Base-by-base conservation (phyloP, 176 grass and related monocot species). In the Olyra latifolia region DNA sequence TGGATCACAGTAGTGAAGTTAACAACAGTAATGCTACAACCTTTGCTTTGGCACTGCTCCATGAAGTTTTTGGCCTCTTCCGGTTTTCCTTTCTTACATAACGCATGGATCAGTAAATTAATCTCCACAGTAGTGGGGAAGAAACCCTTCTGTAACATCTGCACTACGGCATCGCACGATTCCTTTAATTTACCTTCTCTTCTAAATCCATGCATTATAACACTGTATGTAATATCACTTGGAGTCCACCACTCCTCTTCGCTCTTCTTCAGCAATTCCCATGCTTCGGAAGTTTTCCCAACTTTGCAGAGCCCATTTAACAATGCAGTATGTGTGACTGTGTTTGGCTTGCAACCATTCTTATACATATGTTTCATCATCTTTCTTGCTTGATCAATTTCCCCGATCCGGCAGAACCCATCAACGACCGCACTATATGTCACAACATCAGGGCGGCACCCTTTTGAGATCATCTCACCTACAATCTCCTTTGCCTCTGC, bases 1-100 rank as follows among this genome's bases (percentile, higher is more conserved):
- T 98, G 88, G 69, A 98, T 98, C 65, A 95, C 86, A 67, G 95
- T 95, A 29, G 95, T 98, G 60, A 98, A 98, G 82, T 93, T 98
- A 35, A 98, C 81, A 69, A 98, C 95, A 91, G 91, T 98, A 78
- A 98, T 89, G 20, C 81, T 54, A 62, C 92, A 93, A 19, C 92
- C 95, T 64, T 94, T 98, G 64, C 88, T 92, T 68, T 94, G 92
- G 74, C 95, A 98, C 64, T 84, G 77, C 62, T 98, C 92, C 95
- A 98, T 92, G 79, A 98, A 98, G 48, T 64, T 85, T 81, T 94
- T 98, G 13, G 90, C 95, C 63, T 94, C 83, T 67, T 68, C 78
- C 24, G 80, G 80, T 22, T 89, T 92, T 46, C 90, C 73, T 57
- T 93, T 77, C 27, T 72, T 80, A 69, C 95, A 98, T 69, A 98